Evolutionary conservation across 2,329 filamentous ascomycete genomes (phyloP).

Genomic region (Calonectria pauciramosa): DNA sequence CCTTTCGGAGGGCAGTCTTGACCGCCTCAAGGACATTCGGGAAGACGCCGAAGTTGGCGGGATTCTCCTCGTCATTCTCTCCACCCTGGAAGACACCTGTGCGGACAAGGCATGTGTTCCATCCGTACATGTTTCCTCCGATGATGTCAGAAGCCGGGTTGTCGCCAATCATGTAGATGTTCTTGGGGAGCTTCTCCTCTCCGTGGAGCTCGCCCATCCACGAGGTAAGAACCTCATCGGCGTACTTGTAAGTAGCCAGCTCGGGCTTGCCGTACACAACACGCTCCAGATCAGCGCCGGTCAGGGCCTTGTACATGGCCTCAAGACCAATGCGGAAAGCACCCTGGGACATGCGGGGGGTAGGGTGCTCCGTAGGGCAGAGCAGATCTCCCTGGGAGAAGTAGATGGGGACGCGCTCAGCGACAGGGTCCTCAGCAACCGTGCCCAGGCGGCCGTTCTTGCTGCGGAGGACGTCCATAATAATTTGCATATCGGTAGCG

Average conservation of each 20-base stretch:
- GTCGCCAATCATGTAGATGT: slow-evolving; percentile 92
- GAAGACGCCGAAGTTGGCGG: slow-evolving; percentile 83
- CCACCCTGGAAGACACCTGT: slow-evolving; percentile 85
- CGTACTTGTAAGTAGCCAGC: slow-evolving; percentile 80
- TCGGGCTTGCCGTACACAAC: slow-evolving; percentile 76
- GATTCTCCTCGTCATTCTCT: slow-evolving; percentile 82
- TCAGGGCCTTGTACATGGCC: slow-evolving; percentile 81
- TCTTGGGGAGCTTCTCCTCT: slow-evolving; percentile 74
- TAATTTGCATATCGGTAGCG: slow-evolving; percentile 86
- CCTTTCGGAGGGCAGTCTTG: slow-evolving; percentile 71
- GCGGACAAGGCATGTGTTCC: slow-evolving; percentile 84
- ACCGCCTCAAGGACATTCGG: slow-evolving; percentile 80
- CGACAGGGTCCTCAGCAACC: slow-evolving; percentile 52
- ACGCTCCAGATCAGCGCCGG: slow-evolving; percentile 54
- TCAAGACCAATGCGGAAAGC: slow-evolving; percentile 84
- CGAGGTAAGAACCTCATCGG: slow-evolving; percentile 68
- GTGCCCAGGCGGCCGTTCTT: slow-evolving; percentile 82
- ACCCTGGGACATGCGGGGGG: slow-evolving; percentile 88
- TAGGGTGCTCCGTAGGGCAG: slow-evolving; percentile 85
- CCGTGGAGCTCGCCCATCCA: slow-evolving; percentile 85
- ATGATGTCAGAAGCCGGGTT: slow-evolving; percentile 66
- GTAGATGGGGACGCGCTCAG: slow-evolving; percentile 77
- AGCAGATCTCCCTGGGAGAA: slow-evolving; percentile 90
- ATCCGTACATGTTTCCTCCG: slow-evolving; percentile 85
- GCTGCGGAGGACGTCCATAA: slow-evolving; percentile 84